Conservation (phyloP, 495 filamentous ascomycete species). For the Amorphotheca resinae region DNA sequence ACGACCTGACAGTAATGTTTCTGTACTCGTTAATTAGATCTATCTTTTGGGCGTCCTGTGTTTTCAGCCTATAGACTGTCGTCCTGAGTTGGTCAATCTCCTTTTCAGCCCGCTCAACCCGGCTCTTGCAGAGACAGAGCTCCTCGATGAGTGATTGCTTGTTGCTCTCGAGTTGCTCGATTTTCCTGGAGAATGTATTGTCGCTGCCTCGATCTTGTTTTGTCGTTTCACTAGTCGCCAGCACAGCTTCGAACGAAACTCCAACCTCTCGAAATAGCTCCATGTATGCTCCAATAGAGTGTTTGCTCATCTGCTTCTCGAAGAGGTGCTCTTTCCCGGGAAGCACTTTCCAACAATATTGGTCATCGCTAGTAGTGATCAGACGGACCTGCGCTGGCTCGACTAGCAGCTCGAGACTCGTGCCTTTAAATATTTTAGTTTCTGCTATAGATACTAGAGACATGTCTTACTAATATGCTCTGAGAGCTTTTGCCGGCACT, state of each 20-base stretch:
- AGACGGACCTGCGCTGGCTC: conserved; percentile 19
- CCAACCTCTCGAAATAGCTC: conserved; percentile 19
- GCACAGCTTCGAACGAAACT: conserved; percentile 17
- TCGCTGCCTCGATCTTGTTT: conserved; percentile 6
- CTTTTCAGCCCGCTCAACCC: no score
- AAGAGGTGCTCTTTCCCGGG: conserved; percentile 8
- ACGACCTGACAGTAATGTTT: no score
- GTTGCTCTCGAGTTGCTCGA: no score
- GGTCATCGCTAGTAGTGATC: conserved; percentile 8
- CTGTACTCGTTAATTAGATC: no score
- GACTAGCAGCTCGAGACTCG: conserved; percentile 19
- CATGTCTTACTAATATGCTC: conserved; percentile 14
- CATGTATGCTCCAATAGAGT: conserved; percentile 16
- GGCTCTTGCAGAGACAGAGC: no score
- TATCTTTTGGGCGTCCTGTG: no score
- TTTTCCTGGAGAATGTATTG: no score
- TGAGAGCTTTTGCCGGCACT: conserved; percentile 12
- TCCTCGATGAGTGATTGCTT: no score
- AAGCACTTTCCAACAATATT: conserved; percentile 15
- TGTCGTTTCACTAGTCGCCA: conserved; percentile 2
- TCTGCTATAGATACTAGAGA: conserved; percentile 20
- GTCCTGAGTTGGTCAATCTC: no score
- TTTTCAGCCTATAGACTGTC: no score
- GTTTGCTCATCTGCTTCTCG: conserved; percentile 1
- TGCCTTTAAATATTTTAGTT: conserved; percentile 18